Base-by-base conservation (phyloP, 441 rosid species). In the Isatis lusitanica region DNA sequence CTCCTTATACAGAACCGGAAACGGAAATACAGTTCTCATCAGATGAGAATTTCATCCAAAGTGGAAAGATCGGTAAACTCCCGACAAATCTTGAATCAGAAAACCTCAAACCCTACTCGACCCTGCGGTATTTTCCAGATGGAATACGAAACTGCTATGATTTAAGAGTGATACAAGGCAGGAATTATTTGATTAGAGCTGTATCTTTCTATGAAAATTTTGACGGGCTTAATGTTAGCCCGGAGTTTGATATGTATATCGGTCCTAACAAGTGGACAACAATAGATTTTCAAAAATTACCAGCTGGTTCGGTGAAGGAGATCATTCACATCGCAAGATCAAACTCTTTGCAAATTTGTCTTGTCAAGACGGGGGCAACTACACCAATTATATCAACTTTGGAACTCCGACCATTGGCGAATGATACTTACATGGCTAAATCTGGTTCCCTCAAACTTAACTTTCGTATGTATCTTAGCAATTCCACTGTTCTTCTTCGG, bases 311-410 rank as follows among this genome's bases (percentile, higher is more conserved):
- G 1, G 30, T 9, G 4, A 39, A 33, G 44, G 92, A 87, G 50
- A 75, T 87, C 65, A 78, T 87, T 18, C 80, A 84, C 58, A 26
- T 72, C 4, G 28, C 82, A 4, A 10, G 6, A 6, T 53, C 61
- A 56, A 63, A 69, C 16, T 18, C 70, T 17, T 24, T 82, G 10
- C 43, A 75, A 31, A 38, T 86, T 18, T 86, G 91, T 61, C 80
- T 84, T 4, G 85, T 74, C 13, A 81, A 84, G 55, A 79, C 68
- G 0, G 82, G 80, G 4, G 36, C 31, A 3, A 84, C 88, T 4
- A 60, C 72, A 9, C 87, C 88, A 2, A 78, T 85, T 70, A 81
- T 85, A 48, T 85, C 91, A 9, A 57, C 74, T 6, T 50, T 85
- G 17, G 88, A 86, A 35, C 30, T 87, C 4, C 78, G 92, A 35